Base-by-base conservation (phyloP, 2,329 filamentous ascomycete species). In the Fusarium circinatum region DNA sequence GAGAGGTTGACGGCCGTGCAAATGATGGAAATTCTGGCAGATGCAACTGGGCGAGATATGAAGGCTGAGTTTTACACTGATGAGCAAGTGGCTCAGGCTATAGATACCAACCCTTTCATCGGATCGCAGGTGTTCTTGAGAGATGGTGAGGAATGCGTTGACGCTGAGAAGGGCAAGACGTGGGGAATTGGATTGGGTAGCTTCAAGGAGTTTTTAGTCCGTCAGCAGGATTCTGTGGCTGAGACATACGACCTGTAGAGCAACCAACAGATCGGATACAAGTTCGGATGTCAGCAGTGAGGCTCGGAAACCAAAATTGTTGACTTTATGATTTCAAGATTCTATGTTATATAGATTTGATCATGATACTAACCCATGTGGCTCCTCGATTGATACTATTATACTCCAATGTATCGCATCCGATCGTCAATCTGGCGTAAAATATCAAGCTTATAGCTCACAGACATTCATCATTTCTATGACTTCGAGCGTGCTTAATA, bases 251-350 rank as follows among this genome's bases (percentile, higher is more conserved):
- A 22, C 26, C 4, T 12, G 20, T 30, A 55, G 34, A 15, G 34
- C 34, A 41, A 41, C 24, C 34, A n/a, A 39, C 24, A 39, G 3
- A 32, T 30, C 6, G 20, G 28, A 32, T 22, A 3, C 13, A 30
- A 10, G 5, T 30, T 30, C 18, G 13, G 18, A 30, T n/a, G 20
- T 1, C 24, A 28, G 8, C 8, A 1, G 5, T 28, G 12, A 20
- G 5, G 20, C 5, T 11, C 3, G 24, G 41, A 10, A 15, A n/a
- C 2, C 1, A 10, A 15, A 8, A 9, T n/a, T n/a, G 5, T n/a
- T n/a, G 0, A 1, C 9, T 22, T 1, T 15, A n/a, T 13, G 5
- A 5, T 17, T 17, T 2, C 17, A 12, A 44, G 41, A 9, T 1
- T 24, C 10, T 24, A 24, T 18, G 0, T 12, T 8, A 18, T 6